These are phyloP conservation scores for Takakia lepidozioides DNA, from an alignment of 225 moss, liverwort and hornwort species.

Conservation along the genomic window DNA sequence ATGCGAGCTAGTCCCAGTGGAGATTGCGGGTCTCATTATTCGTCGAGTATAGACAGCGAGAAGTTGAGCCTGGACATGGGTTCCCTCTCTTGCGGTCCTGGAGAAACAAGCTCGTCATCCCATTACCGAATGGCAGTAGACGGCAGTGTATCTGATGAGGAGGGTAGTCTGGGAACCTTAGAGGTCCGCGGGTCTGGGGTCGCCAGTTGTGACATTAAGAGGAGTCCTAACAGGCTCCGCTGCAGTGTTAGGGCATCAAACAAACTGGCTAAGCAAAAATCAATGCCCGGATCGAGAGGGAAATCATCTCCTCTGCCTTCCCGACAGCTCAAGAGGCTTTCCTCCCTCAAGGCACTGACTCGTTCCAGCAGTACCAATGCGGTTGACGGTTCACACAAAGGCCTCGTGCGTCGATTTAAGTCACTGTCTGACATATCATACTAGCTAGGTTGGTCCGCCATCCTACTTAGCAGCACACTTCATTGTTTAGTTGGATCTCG, in stretches of 20 bases:
- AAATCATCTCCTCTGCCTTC: too few species aligned
- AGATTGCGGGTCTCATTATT: conserved; percentile 34
- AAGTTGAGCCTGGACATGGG: conserved; percentile 25
- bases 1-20: conserved; percentile 21
- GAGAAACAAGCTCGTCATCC: conserved; percentile 27
- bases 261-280: conserved; percentile 21
- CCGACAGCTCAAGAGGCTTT: conserved; percentile 36
- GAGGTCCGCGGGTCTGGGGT: too few species aligned
- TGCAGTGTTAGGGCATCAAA: conserved; percentile 36
- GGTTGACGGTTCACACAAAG: conserved; percentile 27
- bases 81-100: conserved; percentile 29
- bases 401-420: conserved; percentile 37
- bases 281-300: too few species aligned
- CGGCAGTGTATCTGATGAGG: conserved; percentile 35
- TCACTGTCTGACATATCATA: conserved; percentile 40
- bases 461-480: too few species aligned
- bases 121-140: conserved; percentile 19
- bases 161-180: conserved; percentile 35
- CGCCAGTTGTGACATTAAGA: conserved; percentile 31
- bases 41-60: conserved; percentile 40
- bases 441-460: too few species aligned
- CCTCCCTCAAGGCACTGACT: conserved; percentile 36
- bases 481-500: too few species aligned
- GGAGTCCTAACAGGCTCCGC: conserved; percentile 44
- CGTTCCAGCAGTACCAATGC: conserved; percentile 24